A percentile compares a stretch with the other conserved stretches of the same genome.
Evolutionary conservation across 768 basidiomycete genomes (phyloP).

Genomic region (Psilocybe cubensis): DNA sequence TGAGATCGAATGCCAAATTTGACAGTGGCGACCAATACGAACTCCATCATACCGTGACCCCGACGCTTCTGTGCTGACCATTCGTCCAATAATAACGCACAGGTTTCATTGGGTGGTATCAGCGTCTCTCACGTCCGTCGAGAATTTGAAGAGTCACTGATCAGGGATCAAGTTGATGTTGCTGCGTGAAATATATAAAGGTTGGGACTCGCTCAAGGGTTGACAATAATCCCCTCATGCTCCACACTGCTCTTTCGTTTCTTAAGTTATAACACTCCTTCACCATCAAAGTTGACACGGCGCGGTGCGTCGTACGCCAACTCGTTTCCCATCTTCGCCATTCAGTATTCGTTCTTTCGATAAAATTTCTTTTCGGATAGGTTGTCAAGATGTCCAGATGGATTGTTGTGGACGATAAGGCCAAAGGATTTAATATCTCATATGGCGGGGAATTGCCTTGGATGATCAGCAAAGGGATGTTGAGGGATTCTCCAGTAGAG

Average conservation of each 20-base stretch:
- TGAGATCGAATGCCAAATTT: too few species aligned
- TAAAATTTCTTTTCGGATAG: not conserved
- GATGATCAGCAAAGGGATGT: not conserved
- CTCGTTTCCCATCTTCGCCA: not conserved
- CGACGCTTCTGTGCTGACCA: too few species aligned
- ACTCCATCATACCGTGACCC: too few species aligned
- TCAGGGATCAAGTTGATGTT: too few species aligned
- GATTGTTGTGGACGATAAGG: not conserved
- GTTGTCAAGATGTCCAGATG: constrained; percentile 5
- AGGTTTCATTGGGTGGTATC: too few species aligned
- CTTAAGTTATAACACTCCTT: too few species aligned
- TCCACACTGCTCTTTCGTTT: not conserved
- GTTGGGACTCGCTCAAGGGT: not conserved
- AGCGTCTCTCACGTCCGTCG: too few species aligned
- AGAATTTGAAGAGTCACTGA: too few species aligned
- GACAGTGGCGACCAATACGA: too few species aligned
- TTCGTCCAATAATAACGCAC: too few species aligned
- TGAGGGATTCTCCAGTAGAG: not conserved
- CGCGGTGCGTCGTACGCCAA: not conserved
- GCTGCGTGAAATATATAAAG: not conserved
- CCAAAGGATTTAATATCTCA: not conserved
- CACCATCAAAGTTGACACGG: not conserved
- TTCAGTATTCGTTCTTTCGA: too few species aligned
- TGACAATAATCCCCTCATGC: too few species aligned
- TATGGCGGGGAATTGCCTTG: not conserved